Percentiles rank a stretch among this genome's conserved stretches.
Conservation (phyloP, 2,329 filamentous ascomycete genomes). For the Colletotrichum eleusines region DNA sequence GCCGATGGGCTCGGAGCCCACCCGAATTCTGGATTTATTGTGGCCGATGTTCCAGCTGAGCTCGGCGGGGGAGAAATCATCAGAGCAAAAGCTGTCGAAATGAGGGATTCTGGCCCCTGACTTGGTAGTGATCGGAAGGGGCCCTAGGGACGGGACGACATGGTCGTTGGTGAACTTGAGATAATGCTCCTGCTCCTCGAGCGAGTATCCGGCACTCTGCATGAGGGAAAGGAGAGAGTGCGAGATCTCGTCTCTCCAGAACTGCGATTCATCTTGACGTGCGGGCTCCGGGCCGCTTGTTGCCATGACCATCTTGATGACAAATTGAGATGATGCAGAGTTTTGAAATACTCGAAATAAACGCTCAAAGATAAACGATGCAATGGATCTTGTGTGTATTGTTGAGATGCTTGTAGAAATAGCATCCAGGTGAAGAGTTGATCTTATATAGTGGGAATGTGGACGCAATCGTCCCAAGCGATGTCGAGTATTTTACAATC, state of each 20-base stretch:
- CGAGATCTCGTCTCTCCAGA: conserved; percentile 27
- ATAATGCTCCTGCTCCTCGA: conserved; percentile 21
- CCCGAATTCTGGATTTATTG: conserved; percentile 47
- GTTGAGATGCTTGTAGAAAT: not conserved
- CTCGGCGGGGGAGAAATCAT: conserved; percentile 53
- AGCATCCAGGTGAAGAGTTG: not conserved
- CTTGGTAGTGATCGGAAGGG: conserved; percentile 24
- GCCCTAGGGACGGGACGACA: conserved; percentile 27
- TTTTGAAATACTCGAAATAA: not conserved
- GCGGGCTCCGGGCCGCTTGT: not conserved
- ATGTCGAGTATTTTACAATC: too few species aligned
- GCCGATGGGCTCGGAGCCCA: conserved; percentile 51
- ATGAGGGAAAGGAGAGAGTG: conserved; percentile 32
- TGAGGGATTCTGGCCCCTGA: conserved; percentile 20
- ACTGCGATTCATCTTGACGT: conserved; percentile 3
- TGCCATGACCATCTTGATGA: conserved; percentile 21
- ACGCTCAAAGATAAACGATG: not conserved
- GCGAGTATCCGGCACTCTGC: conserved; percentile 38
- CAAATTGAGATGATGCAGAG: not conserved
- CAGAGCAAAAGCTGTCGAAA: conserved; percentile 43
- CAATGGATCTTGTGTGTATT: not conserved
- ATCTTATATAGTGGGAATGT: conserved; percentile 2
- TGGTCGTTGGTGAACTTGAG: conserved; percentile 28
- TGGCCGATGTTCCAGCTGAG: conserved; percentile 53
- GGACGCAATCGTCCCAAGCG: not conserved